Percentiles rank a stretch among this genome's conserved stretches.
These are phyloP conservation scores for Arthroderma sp. DNA, from an alignment of 2,329 filamentous ascomycete genomes.

Conservation along the genomic window DNA sequence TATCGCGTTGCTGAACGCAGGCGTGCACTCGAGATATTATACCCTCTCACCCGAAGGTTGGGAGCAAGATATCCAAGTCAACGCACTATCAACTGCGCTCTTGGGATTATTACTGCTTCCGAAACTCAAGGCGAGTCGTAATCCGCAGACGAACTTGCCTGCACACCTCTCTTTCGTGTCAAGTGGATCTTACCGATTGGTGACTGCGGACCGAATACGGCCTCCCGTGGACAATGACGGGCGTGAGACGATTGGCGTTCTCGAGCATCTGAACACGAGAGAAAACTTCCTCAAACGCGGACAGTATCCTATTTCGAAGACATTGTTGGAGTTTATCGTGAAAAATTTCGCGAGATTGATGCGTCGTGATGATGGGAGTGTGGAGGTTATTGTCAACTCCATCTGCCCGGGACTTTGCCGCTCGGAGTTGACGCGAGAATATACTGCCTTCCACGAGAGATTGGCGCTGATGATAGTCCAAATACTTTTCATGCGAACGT, in stretches of 20 bases:
- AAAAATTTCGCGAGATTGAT: constrained; percentile 23
- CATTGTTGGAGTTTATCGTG: constrained; percentile 30
- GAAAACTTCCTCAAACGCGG: constrained; percentile 18
- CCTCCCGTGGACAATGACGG: constrained; percentile 10
- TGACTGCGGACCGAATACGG: constrained; percentile 16
- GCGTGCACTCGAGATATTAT: constrained; percentile 28
- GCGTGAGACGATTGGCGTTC: constrained; percentile 9
- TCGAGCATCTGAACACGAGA: constrained; percentile 23
- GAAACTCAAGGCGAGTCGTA: constrained; percentile 27
- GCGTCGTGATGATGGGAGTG: constrained; percentile 20
- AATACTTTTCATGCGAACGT: constrained; percentile 27
- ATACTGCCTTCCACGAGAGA: constrained; percentile 22
- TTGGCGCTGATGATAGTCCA: constrained; percentile 23
- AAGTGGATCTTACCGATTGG: constrained; percentile 27
- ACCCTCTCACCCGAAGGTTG: constrained; percentile 30
- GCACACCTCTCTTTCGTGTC: constrained; percentile 34
- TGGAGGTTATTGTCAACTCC: constrained; percentile 32
- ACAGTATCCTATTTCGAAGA: constrained; percentile 31
- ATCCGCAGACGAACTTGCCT: constrained; percentile 12
- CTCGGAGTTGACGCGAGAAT: constrained; percentile 30
- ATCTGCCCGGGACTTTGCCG: constrained; percentile 33
- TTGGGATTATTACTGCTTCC: constrained; percentile 41
- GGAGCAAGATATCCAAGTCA: constrained; percentile 44
- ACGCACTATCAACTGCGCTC: constrained; percentile 43
- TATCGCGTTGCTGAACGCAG: constrained; percentile 34